Conservation (phyloP, 2,329 filamentous ascomycete species). For the Nemania bipapillata region DNA sequence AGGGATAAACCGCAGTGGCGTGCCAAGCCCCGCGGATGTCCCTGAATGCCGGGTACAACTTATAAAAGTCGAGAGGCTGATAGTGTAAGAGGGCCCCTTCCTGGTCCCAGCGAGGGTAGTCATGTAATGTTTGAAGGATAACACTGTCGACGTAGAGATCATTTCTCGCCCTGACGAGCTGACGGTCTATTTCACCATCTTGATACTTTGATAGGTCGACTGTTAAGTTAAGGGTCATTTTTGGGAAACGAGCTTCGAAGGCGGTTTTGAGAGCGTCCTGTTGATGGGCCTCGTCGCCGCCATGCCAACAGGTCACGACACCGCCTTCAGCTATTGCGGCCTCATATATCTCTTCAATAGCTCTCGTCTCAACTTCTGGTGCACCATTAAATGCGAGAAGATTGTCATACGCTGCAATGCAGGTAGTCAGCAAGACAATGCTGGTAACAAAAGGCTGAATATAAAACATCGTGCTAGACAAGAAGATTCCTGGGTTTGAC, state of each 20-base stretch:
- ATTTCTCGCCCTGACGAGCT: slow-evolving; percentile 51
- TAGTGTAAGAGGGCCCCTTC: slow-evolving; percentile 62
- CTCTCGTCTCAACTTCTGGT: slow-evolving; percentile 56
- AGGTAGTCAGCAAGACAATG: slow-evolving; percentile 1
- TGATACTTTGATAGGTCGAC: slow-evolving; percentile 68
- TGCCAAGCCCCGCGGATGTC: slow-evolving; percentile 58
- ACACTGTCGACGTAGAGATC: slow-evolving; percentile 59
- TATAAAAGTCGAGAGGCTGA: slow-evolving; percentile 59
- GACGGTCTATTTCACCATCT: slow-evolving; percentile 59
- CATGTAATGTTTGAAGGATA: slow-evolving; percentile 62
- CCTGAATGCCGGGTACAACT: slow-evolving; percentile 56
- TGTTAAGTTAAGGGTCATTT: slow-evolving; percentile 63
- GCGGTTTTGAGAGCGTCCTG: slow-evolving; percentile 55
- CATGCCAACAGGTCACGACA: slow-evolving; percentile 60
- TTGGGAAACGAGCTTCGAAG: slow-evolving; percentile 61
- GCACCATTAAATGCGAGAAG: slow-evolving; percentile 43
- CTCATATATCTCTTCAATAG: slow-evolving; percentile 61
- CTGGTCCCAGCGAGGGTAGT: slow-evolving; percentile 63
- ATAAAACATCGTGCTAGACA: slow-evolving; percentile 5
- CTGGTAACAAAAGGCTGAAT: slow-evolving; percentile 2
- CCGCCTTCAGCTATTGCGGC: slow-evolving; percentile 61
- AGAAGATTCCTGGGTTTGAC: neutral
- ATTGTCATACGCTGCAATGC: slow-evolving; percentile 42
- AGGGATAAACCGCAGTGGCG: slow-evolving; percentile 55
- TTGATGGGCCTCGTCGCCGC: slow-evolving; percentile 59